Evolutionary conservation across 2,329 filamentous ascomycete species (phyloP).

Genomic region (Sporothrix schenckii): DNA sequence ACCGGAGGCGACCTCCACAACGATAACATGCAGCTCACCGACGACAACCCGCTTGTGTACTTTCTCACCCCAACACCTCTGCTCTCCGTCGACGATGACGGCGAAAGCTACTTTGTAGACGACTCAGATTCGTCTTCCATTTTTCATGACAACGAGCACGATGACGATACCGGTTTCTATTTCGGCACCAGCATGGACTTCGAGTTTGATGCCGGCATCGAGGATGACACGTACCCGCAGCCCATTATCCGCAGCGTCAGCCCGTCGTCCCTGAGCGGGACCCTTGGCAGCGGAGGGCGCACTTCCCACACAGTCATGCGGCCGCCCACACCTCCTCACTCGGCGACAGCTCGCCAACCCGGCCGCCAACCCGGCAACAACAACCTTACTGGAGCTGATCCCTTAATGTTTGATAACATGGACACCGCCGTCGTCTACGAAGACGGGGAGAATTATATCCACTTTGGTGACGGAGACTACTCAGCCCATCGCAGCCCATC

Average conservation of each 20-base stretch:
- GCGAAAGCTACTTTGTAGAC: slow-evolving; percentile 42
- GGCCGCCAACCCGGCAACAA: background rate
- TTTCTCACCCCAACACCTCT: slow-evolving; percentile 56
- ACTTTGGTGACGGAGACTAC: slow-evolving; percentile 46
- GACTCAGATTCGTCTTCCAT: slow-evolving; percentile 45
- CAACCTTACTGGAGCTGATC: background rate
- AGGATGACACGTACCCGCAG: slow-evolving; percentile 51
- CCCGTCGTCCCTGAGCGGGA: slow-evolving; percentile 57
- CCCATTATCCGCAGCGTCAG: slow-evolving; percentile 59
- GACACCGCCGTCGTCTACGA: slow-evolving; percentile 52
- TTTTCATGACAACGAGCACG: slow-evolving; percentile 47
- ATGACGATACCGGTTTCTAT: slow-evolving; percentile 39
- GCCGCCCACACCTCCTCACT: slow-evolving; percentile 47
- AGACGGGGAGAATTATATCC: slow-evolving; percentile 54
- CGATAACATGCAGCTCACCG: slow-evolving; percentile 45
- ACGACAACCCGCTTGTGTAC: slow-evolving; percentile 59
- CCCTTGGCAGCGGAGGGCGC: slow-evolving; percentile 45
- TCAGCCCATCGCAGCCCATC: slow-evolving; percentile 40
- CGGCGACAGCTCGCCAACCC: slow-evolving; percentile 37
- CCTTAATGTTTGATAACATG: background rate
- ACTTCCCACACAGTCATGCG: slow-evolving; percentile 46
- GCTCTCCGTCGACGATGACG: slow-evolving; percentile 43
- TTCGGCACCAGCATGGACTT: slow-evolving; percentile 52
- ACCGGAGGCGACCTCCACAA: slow-evolving; percentile 48
- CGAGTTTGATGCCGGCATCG: slow-evolving; percentile 61